These are phyloP conservation scores for Pythium coloratum DNA, from an alignment of 352 stramenopile species.

Conservation along the genomic window DNA sequence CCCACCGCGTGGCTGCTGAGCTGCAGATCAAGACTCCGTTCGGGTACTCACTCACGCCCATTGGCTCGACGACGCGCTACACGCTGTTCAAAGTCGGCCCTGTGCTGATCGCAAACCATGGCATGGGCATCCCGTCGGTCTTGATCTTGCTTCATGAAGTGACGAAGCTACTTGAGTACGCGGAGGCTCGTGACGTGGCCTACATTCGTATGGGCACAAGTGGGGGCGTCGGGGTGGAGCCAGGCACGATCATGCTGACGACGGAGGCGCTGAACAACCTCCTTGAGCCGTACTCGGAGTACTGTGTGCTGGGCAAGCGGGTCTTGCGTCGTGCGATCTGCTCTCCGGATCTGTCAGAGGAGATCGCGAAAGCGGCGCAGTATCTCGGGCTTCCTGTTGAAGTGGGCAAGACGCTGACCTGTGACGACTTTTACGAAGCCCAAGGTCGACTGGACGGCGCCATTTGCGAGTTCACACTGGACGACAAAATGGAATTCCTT, in stretches of 20 bases:
- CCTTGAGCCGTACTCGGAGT: constrained; percentile 65
- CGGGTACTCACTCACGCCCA: constrained; percentile 58
- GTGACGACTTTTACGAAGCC: constrained; percentile 86
- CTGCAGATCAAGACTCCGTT: constrained; percentile 61
- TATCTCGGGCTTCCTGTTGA: constrained; percentile 54
- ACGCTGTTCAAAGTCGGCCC: constrained; percentile 80
- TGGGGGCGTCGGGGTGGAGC: constrained; percentile 72
- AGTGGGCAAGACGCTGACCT: constrained; percentile 80
- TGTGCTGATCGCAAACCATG: constrained; percentile 79
- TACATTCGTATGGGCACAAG: constrained; percentile 87
- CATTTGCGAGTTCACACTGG: constrained; percentile 75
- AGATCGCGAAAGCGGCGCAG: constrained; percentile 50
- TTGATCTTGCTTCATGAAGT: constrained; percentile 83
- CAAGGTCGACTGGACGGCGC: constrained; percentile 81
- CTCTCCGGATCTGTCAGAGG: constrained; percentile 50
- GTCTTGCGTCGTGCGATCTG: constrained; percentile 56
- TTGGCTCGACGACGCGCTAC: constrained; percentile 74
- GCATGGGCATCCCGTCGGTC: constrained; percentile 81
- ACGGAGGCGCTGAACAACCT: constrained; percentile 84
- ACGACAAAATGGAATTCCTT: constrained; percentile 80
- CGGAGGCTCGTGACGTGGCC: constrained; percentile 45
- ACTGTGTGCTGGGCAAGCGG: constrained; percentile 58
- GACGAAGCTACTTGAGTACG: constrained; percentile 82
- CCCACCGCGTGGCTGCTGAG: constrained; percentile 49
- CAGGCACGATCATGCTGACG: constrained; percentile 79